Evolutionary conservation across 129 eudicot genomes (phyloP), one percentile per base, ranked within the genome.

Genomic region (Cynara cardunculus): DNA sequence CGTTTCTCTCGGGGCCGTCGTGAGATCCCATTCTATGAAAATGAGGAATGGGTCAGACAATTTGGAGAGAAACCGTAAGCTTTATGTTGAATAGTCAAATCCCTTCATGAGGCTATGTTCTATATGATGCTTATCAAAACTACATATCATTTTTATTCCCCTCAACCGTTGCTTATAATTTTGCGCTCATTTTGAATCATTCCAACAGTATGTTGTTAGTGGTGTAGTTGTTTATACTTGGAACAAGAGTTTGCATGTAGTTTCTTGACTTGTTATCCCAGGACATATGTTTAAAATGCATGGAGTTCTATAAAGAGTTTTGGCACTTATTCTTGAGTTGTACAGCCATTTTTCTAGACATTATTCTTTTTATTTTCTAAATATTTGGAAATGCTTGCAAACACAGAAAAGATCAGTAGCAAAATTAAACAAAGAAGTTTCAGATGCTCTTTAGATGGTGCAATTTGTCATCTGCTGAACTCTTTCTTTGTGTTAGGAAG

Each of bases 51-150:
- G 97, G 65, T 89, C 80, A 74, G 78, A 79, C 88, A 85, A 31
- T 94, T 80, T 74, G 97, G 96, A 75, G 66, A 49, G 64, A 89
- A 87, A 80, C 98, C 98, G 96, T 94, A 87, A 88, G 98, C 89
- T 71, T 18, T 77, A 10, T 59, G 37, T 78, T 84, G n/a, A 44
- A 78, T 67, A 12, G 59, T 62, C 71, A 74, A 9, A 56, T 56
- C 2, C 7, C 10, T 56, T 56, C 65, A 18, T 56, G 24, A n/a
- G 65, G 65, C 65, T 56, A 56, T 56, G 65, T 56, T 8, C 9
- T 2, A 56, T 56, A 56, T n/a, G 21, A 56, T 56, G 65, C 7
- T 14, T 56, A 16, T 18, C 7, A 16, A 5, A 49, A 49, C 19
- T 49, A 49, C 62, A 49, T 49, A 49, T 49, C 62, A 16, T 18